Percentiles rank a stretch among this genome's conserved stretches.
phyloP scores from a whole-genome alignment of 352 stramenopile species.

The Phytophthora aleatoria region DNA sequence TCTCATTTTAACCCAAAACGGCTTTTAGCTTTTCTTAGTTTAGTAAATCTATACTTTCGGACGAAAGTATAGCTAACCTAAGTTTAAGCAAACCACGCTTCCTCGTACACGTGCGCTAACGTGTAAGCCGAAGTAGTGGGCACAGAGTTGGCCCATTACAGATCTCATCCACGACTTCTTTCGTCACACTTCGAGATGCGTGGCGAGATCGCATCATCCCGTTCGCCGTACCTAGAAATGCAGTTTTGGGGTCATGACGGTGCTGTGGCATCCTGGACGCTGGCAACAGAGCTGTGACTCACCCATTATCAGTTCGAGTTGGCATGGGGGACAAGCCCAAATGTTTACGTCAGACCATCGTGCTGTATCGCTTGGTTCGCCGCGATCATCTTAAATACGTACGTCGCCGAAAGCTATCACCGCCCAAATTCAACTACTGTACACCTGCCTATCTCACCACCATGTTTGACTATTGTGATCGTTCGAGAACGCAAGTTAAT shows the following conservation, averaged over 20 bases:
- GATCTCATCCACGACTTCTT: slow-evolving; percentile 57
- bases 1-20: too few relatives aligned
- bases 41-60: too few relatives aligned
- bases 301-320: slow-evolving; percentile 67
- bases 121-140: too few relatives aligned
- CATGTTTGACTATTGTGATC: slow-evolving; percentile 12
- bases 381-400: not conserved
- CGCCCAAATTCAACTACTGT: not conserved
- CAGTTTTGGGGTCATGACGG: slow-evolving; percentile 11
- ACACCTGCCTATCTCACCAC: slow-evolving; percentile 10
- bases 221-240: slow-evolving; percentile 73
- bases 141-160: too few relatives aligned
- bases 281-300: slow-evolving; percentile 40
- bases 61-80: too few relatives aligned
- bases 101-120: too few relatives aligned
- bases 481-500: not conserved
- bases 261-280: slow-evolving; percentile 23
- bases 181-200: slow-evolving; percentile 40
- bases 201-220: slow-evolving; percentile 60
- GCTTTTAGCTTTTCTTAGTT: too few relatives aligned
- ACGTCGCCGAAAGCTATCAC: not conserved
- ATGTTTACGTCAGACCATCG: slow-evolving; percentile 66
- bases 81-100: too few relatives aligned
- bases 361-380: slow-evolving; percentile 44
- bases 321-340: slow-evolving; percentile 33